Evolutionary conservation across 768 basidiomycete genomes (phyloP).

Genomic region (Hebeloma cylindrosporum): DNA sequence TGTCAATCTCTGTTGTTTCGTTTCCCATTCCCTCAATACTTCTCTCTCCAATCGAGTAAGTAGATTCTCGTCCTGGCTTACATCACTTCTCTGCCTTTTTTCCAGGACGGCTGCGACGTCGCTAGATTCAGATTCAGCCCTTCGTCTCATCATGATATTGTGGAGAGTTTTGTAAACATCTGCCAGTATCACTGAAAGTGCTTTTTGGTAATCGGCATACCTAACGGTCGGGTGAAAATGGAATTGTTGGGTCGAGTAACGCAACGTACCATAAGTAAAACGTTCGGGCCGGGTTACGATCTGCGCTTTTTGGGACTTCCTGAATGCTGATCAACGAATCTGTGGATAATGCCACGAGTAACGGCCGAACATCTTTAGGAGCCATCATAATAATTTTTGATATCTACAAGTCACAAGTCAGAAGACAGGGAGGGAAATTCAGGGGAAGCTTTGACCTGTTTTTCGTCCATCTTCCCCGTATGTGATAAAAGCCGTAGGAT

Average conservation of each 20-base stretch:
- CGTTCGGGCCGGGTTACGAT: slow-evolving; percentile 84
- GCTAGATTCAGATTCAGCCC: slow-evolving; percentile 69
- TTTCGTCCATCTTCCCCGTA: slow-evolving; percentile 92
- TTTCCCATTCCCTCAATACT: slow-evolving; percentile 70
- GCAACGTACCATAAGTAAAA: slow-evolving; percentile 83
- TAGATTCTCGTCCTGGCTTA: slow-evolving; percentile 70
- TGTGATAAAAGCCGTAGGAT: slow-evolving; percentile 77
- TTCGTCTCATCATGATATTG: slow-evolving; percentile 76
- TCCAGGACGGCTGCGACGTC: slow-evolving; percentile 71
- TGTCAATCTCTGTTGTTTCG: slow-evolving; percentile 69
- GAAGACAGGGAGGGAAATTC: background rate
- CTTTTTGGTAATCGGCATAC: slow-evolving; percentile 86
- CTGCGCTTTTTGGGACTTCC: slow-evolving; percentile 89
- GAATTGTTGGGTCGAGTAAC: background rate
- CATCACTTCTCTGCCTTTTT: slow-evolving; percentile 81
- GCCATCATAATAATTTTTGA: slow-evolving; percentile 94
- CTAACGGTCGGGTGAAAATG: slow-evolving; percentile 36
- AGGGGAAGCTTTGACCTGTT: slow-evolving; percentile 60
- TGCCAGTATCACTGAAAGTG: slow-evolving; percentile 73
- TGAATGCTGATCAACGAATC: slow-evolving; percentile 87
- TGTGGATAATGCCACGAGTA: slow-evolving; percentile 75
- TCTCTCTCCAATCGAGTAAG: slow-evolving; percentile 77
- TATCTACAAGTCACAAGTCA: slow-evolving; percentile 51
- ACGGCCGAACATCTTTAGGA: slow-evolving; percentile 79
- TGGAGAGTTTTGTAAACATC: slow-evolving; percentile 88